Conservation (phyloP, 2,329 filamentous ascomycete genomes). For the Fusarium keratoplasticum region DNA sequence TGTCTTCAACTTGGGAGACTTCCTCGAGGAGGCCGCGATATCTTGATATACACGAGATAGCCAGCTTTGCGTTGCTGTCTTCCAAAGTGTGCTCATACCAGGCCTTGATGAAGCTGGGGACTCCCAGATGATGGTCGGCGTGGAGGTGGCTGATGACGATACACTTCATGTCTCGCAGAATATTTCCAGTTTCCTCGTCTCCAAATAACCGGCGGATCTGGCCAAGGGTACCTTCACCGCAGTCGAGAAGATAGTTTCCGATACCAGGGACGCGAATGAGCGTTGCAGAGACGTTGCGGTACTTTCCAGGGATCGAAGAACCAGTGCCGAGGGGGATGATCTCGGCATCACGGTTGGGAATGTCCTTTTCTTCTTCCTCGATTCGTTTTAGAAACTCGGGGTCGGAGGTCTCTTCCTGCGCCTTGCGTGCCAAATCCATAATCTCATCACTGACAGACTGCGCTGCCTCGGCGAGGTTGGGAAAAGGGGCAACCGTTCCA, state of each 20-base stretch:
- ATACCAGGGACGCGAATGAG: constrained; percentile 84
- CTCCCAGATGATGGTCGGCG: constrained; percentile 95
- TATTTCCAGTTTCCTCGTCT: constrained; percentile 70
- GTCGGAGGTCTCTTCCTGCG: constrained; percentile 55
- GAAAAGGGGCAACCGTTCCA: constrained; percentile 58
- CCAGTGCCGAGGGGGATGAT: constrained; percentile 91
- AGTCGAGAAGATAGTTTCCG: constrained; percentile 92
- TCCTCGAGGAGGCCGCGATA: constrained; percentile 85
- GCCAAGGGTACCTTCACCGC: constrained; percentile 91
- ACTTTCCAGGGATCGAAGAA: constrained; percentile 89
- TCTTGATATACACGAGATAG: constrained; percentile 74
- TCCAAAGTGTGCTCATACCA: constrained; percentile 73
- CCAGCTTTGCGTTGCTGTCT: constrained; percentile 60
- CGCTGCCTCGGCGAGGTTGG: constrained; percentile 60
- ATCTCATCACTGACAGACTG: constrained; percentile 56
- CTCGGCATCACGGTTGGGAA: constrained; percentile 81
- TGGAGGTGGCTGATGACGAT: constrained; percentile 97
- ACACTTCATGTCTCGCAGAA: constrained; percentile 81
- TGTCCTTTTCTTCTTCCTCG: constrained; percentile 66
- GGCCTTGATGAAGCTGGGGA: constrained; percentile 80
- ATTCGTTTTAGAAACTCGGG: constrained; percentile 62
- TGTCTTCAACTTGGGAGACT: constrained; percentile 81
- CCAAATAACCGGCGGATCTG: constrained; percentile 83
- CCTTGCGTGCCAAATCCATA: constrained; percentile 63
- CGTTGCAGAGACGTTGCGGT: constrained; percentile 93